Evolutionary conservation across 2,329 filamentous ascomycete species (phyloP).

Genomic region (Neoarthrinium moseri): DNA sequence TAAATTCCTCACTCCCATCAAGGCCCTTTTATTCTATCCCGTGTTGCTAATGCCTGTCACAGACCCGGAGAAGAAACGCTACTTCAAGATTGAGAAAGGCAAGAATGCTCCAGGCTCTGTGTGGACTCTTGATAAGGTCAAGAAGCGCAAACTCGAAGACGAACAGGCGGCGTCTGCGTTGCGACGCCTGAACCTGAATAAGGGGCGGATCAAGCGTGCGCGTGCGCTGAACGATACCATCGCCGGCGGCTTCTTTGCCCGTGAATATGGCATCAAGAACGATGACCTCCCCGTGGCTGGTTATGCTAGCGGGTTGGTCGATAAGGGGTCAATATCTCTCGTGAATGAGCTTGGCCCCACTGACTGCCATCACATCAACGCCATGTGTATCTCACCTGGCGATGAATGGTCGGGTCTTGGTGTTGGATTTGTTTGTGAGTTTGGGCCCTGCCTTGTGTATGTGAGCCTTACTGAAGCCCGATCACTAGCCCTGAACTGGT

Average conservation of each 20-base stretch:
- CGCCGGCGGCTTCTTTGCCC: constrained; percentile 30
- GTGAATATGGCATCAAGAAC: constrained; percentile 30
- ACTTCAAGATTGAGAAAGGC: constrained; percentile 65
- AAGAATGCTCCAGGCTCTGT: constrained; percentile 49
- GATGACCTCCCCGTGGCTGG: constrained; percentile 31
- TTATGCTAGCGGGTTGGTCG: constrained; percentile 37
- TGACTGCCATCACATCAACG: constrained; percentile 33
- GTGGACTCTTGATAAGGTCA: constrained; percentile 60
- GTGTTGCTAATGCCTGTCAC: neutral
- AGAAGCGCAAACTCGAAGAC: constrained; percentile 50
- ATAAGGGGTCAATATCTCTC: constrained; percentile 39
- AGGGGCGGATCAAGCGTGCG: constrained; percentile 37
- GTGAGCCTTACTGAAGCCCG: too few species aligned
- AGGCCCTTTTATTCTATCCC: too few species aligned
- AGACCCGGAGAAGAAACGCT: constrained; percentile 61
- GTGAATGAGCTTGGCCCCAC: constrained; percentile 18
- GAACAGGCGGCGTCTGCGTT: constrained; percentile 28
- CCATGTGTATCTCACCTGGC: constrained; percentile 38
- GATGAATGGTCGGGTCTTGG: constrained; percentile 39
- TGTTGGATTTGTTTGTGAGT: constrained; percentile 44
- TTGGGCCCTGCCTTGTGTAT: too few species aligned
- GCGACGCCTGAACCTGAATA: constrained; percentile 28
- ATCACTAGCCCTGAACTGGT: constrained; percentile 31
- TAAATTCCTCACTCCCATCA: too few species aligned
- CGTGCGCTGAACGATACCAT: constrained; percentile 25